Base-by-base conservation (phyloP, 805 yeast species). In the Kluyveromyces dobzhanskii region DNA sequence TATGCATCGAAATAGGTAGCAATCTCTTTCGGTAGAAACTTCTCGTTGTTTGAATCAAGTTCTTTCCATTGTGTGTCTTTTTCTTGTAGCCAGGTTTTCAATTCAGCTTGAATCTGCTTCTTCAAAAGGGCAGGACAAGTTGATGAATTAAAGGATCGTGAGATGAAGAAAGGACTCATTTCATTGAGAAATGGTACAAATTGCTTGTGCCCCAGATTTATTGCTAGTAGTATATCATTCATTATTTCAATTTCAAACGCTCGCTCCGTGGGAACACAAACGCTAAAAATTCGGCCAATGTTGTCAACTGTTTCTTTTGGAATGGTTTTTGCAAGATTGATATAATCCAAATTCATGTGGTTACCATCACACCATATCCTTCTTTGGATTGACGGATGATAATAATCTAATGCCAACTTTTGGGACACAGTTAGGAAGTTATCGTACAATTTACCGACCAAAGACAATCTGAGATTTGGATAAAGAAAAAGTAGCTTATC, bases 331-430 rank as follows among this genome's bases (percentile, higher is more conserved):
- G 44, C 47, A 6, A 45, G 49, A 30, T 45, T 37, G 29, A 46
- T 52, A 4, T 47, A 32, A 29, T 59, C 57, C 13, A 53, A 36
- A 10, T 49, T 59, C 25, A 59, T 28, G 24, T 44, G 44, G 18
- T 44, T 47, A 2, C 73, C 67, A 48, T 70, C 74, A 26, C 76
- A 64, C 62, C 74, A 74, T 35, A 75, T 54, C 9, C 75, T 73
- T 40, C 81, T 54, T 43, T 70, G 66, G 23, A 77, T 74, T 48
- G 75, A 74, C 1, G 82, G 80, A 54, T 77, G 83, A 33, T 49
- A 62, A 4, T 71, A 56, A 46, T 75, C 76, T 1, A 76, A 53
- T 0, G 77, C 75, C 26, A 76, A 50, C 13, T 79, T 75, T 11
- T 74, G 69, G 29, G 73, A 63, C 2, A 74, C 48, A 3, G 78